Conservation (phyloP, 164 flowering plant species). For the Dillenia suffruticosa region DNA sequence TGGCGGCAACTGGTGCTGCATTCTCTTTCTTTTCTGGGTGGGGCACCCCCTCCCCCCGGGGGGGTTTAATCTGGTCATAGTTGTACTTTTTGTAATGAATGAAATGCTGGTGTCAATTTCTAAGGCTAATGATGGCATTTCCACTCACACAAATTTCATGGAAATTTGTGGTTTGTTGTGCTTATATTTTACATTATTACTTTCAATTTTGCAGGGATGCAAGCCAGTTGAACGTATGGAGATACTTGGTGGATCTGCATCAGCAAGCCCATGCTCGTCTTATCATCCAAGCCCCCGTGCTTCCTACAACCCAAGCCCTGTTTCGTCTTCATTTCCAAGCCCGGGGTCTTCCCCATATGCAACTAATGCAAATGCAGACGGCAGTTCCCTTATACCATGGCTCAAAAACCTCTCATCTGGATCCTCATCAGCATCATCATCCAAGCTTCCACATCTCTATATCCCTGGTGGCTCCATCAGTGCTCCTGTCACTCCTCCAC, state of each 20-base stretch:
- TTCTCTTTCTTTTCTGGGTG: no score
- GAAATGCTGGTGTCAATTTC: not conserved
- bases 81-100: not conserved
- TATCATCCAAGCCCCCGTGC: conserved; percentile 69
- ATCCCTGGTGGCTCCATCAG: conserved; percentile 81
- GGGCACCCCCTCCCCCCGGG: no score
- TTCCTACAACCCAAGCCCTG: conserved; percentile 75
- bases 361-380: conserved; percentile 40
- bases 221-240: conserved; percentile 69
- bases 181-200: not conserved
- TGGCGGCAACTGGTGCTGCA: no score
- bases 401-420: conserved; percentile 83
- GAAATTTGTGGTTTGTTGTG: no score
- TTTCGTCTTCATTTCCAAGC: conserved; percentile 72
- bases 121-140: not conserved
- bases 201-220: conserved; percentile 52
- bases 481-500: conserved; percentile 93
- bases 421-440: conserved; percentile 45
- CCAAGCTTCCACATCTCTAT: conserved; percentile 59
- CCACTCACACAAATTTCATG: not conserved
- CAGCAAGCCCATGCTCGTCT: conserved; percentile 77
- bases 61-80: not conserved
- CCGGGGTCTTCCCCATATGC: conserved; percentile 49
- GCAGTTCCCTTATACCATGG: conserved; percentile 93
- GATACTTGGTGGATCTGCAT: conserved; percentile 56